These are phyloP conservation scores for Marasmius tenuissimus DNA, from an alignment of 1,284 basidiomycete species.

Conservation along the genomic window DNA sequence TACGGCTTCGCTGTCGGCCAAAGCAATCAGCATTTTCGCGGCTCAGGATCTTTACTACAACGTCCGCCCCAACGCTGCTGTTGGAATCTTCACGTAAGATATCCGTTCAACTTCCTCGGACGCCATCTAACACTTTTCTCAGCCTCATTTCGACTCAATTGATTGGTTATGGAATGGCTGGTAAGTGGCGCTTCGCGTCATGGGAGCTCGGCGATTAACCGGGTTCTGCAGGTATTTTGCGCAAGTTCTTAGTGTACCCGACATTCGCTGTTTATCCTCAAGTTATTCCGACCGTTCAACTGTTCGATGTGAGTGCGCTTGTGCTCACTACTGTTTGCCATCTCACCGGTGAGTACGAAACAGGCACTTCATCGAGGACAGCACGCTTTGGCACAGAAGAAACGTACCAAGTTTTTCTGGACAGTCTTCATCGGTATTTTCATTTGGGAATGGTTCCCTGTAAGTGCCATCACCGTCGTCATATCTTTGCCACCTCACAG, in stretches of 20 bases:
- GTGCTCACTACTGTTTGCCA: background rate
- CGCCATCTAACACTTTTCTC: slow-evolving; percentile 14
- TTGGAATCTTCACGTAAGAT: slow-evolving; percentile 46
- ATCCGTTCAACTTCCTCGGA: background rate
- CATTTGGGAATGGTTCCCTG: slow-evolving; percentile 51
- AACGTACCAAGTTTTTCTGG: slow-evolving; percentile 61
- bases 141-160: slow-evolving; percentile 45
- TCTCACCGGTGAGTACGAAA: background rate
- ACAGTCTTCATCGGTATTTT: slow-evolving; percentile 49
- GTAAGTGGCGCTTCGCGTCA: slow-evolving; percentile 18
- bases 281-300: slow-evolving; percentile 45
- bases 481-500: slow-evolving; percentile 13
- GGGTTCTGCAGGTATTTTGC: slow-evolving; percentile 28
- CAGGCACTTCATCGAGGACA: slow-evolving; percentile 50
- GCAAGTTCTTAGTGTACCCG: slow-evolving; percentile 42
- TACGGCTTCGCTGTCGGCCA: slow-evolving; percentile 48
- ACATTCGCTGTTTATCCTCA: slow-evolving; percentile 44
- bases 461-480: slow-evolving; percentile 32
- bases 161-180: slow-evolving; percentile 56
- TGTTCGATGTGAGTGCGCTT: slow-evolving; percentile 40
- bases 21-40: slow-evolving; percentile 51
- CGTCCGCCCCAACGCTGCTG: slow-evolving; percentile 45
- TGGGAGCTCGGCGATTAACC: background rate
- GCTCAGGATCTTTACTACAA: slow-evolving; percentile 52
- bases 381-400: slow-evolving; percentile 47